Percentiles rank a stretch among this genome's conserved stretches.
phyloP scores from a whole-genome alignment of 768 basidiomycete species.

The Termitomyces sp. region DNA sequence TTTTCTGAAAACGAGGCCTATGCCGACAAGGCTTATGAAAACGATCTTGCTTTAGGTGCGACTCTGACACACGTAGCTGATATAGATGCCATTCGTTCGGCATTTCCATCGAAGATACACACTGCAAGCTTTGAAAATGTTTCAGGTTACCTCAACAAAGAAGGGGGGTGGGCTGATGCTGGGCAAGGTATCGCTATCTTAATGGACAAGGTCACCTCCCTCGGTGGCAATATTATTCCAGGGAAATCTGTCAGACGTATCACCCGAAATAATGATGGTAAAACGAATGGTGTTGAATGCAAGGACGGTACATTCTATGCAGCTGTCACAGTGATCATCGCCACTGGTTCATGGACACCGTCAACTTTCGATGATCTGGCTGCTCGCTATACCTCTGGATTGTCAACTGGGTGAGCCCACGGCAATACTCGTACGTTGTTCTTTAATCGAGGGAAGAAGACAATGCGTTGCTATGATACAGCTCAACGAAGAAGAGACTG shows the following conservation, averaged over 20 bases:
- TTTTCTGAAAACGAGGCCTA: constrained; percentile 30
- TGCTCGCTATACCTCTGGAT: constrained; percentile 39
- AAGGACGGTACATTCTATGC: constrained; percentile 47
- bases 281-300: constrained; percentile 57
- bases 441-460: constrained; percentile 30
- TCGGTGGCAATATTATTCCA: constrained; percentile 55
- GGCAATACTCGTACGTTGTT: not conserved
- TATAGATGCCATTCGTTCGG: constrained; percentile 33
- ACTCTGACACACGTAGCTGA: constrained; percentile 35
- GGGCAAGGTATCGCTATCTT: constrained; percentile 54
- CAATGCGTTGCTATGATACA: constrained; percentile 78
- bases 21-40: constrained; percentile 48
- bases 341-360: constrained; percentile 84
- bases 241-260: constrained; percentile 56
- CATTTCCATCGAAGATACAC: constrained; percentile 40
- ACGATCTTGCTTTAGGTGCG: constrained; percentile 57
- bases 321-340: constrained; percentile 63
- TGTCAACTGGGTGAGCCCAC: constrained; percentile 73
- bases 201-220: constrained; percentile 46
- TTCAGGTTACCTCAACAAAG: constrained; percentile 65
- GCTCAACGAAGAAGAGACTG: constrained; percentile 65
- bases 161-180: constrained; percentile 86
- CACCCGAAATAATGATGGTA: constrained; percentile 27
- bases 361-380: constrained; percentile 61
- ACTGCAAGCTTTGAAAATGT: constrained; percentile 28